phyloP scores from a whole-genome alignment of 2,329 filamentous ascomycete genomes.

The Stemphylium vesicarium region DNA sequence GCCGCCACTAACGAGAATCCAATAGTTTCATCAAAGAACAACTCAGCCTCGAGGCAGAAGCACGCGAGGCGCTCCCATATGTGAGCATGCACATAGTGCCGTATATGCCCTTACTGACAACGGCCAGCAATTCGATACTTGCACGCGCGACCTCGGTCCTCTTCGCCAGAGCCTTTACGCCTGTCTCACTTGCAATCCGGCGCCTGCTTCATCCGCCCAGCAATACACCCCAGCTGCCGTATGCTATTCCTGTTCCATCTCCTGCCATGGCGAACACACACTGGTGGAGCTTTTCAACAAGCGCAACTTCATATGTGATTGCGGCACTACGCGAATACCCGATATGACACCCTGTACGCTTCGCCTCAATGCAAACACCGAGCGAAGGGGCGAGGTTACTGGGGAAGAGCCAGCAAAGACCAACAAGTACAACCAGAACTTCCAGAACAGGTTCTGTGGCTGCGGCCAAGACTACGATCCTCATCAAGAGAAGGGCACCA shows the following conservation, averaged over 20 bases:
- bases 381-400: slow-evolving; percentile 76
- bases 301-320: slow-evolving; percentile 95
- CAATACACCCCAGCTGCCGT: slow-evolving; percentile 78
- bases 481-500: slow-evolving; percentile 88
- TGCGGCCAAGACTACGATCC: slow-evolving; percentile 89
- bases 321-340: slow-evolving; percentile 82
- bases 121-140: slow-evolving; percentile 84
- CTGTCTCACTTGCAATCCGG: slow-evolving; percentile 90
- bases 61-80: slow-evolving; percentile 92
- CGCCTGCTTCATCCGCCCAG: slow-evolving; percentile 67
- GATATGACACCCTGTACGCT: slow-evolving; percentile 75
- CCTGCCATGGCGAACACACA: slow-evolving; percentile 93
- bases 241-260: slow-evolving; percentile 96
- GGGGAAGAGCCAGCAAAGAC: slow-evolving; percentile 73
- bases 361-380: slow-evolving; percentile 74
- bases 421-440: slow-evolving; percentile 97
- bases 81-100: slow-evolving; percentile 58
- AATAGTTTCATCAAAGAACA: slow-evolving; percentile 84
- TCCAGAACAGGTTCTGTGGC: slow-evolving; percentile 88
- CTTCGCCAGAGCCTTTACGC: slow-evolving; percentile 89
- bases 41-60: slow-evolving; percentile 90
- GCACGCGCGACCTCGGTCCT: slow-evolving; percentile 87
- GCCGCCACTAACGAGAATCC: background rate
- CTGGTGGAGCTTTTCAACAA: slow-evolving; percentile 97
- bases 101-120: slow-evolving; percentile 18